These are phyloP conservation scores for Colletotrichum lini DNA, from an alignment of 2,329 filamentous ascomycete genomes.

Conservation along the genomic window DNA sequence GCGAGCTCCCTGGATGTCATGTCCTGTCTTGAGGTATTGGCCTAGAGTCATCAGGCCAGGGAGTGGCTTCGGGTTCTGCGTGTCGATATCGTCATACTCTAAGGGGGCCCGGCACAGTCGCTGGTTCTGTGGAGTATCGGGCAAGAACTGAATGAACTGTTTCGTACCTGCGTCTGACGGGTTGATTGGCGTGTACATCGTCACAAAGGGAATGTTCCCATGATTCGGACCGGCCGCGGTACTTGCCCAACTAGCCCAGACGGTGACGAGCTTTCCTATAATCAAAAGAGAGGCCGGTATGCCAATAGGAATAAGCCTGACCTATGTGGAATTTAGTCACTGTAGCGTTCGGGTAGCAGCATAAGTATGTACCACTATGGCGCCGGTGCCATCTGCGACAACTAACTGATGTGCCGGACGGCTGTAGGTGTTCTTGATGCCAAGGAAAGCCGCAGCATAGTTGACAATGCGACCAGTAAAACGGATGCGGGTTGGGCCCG, in stretches of 20 bases:
- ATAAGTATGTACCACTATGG: constrained; percentile 61
- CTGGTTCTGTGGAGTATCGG: constrained; percentile 50
- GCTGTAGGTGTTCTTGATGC: constrained; percentile 52
- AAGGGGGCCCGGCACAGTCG: constrained; percentile 61
- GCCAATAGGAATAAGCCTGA: constrained; percentile 61
- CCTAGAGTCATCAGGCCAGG: constrained; percentile 69
- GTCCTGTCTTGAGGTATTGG: constrained; percentile 67
- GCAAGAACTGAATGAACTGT: constrained; percentile 65
- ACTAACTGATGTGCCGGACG: constrained; percentile 66
- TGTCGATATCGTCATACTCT: constrained; percentile 50
- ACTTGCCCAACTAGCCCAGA: constrained; percentile 72
- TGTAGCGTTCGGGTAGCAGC: background rate
- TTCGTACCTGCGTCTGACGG: constrained; percentile 67
- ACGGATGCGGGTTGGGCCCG: constrained; percentile 64
- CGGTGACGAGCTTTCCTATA: constrained; percentile 67
- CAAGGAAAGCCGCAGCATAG: constrained; percentile 60
- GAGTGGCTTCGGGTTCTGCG: constrained; percentile 46
- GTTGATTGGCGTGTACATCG: constrained; percentile 69
- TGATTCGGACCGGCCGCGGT: constrained; percentile 55
- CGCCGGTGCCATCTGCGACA: constrained; percentile 69
- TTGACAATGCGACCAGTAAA: constrained; percentile 72
- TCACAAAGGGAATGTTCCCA: constrained; percentile 56
- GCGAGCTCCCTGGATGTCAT: constrained; percentile 64
- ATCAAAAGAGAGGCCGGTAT: constrained; percentile 49
- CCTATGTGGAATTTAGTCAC: constrained; percentile 48